Evolutionary conservation across 1,139 yeast species (phyloP).

Genomic region (Candida pseudocylindracea): DNA sequence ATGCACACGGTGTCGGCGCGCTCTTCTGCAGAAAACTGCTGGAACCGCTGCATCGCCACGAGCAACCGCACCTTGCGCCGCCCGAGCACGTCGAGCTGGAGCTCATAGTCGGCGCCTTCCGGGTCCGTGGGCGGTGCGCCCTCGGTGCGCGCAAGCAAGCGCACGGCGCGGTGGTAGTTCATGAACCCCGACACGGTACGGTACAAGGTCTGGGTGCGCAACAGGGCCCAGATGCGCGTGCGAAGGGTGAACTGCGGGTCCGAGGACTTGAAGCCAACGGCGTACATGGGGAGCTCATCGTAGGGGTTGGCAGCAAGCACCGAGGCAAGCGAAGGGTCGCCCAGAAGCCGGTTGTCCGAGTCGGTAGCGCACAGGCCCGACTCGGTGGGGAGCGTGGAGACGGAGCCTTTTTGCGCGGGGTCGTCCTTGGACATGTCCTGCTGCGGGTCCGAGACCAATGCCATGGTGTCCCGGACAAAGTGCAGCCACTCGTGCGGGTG

Average conservation of each 20-base stretch:
- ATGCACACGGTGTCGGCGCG: conserved; percentile 30
- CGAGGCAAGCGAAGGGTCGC: too few species aligned
- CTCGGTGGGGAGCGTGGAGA: too few species aligned
- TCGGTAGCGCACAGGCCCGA: too few species aligned
- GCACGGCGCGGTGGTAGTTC: conserved; percentile 49
- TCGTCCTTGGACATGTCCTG: too few species aligned
- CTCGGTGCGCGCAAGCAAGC: conserved; percentile 28
- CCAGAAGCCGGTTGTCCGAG: too few species aligned
- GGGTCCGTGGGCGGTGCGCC: conserved; percentile 3
- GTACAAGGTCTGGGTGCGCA: conserved; percentile 57
- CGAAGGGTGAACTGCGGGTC: conserved; percentile 37
- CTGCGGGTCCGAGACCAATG: conserved; percentile 4
- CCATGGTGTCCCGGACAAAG: conserved; percentile 44
- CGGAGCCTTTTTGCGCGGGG: too few species aligned
- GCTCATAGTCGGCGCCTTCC: conserved; percentile 9
- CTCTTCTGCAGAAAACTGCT: conserved; percentile 27
- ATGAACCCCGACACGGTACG: conserved; percentile 61
- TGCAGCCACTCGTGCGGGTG: conserved; percentile 58
- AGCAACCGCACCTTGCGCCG: conserved; percentile 42
- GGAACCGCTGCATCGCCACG: conserved; percentile 49
- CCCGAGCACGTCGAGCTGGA: conserved; percentile 24
- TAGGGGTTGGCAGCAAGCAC: conserved; percentile 2
- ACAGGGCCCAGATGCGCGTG: conserved; percentile 68
- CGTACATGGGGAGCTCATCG: conserved; percentile 44
- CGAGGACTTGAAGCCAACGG: conserved; percentile 48